Base-by-base conservation (phyloP, 164 flowering plant genomes). In the Aristolochia californica region DNA sequence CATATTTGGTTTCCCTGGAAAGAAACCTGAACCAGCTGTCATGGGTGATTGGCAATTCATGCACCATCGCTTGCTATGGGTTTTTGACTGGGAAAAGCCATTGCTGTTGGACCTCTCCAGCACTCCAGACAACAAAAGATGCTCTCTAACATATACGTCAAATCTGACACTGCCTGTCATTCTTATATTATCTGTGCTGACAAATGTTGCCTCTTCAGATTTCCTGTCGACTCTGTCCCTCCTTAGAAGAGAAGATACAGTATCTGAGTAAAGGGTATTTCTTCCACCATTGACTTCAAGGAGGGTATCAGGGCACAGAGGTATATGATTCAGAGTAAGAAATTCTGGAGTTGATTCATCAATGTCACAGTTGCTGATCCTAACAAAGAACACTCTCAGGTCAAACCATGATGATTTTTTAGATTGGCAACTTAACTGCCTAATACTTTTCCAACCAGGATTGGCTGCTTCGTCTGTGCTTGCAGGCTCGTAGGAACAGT, bases 131-230 rank as follows among this genome's bases (percentile, higher is more conserved):
- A 90, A 77, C 49, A 90, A 67, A 18, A 79, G 70, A 63, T 78
- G 75, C 24, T 83, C 81, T 54, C 66, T 75, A 69, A 82, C 75
- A n/a, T 69, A 78, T 18, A 90, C 93, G 72, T 90, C 87, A 68
- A 87, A 84, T 58, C 78, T 84, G 57, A 80, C 80, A 68, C 89
- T 84, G 24, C 91, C 94, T 0, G 81, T 79, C 56, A 80, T 73
- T 59, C 89, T 78, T 58, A 91, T 75, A 65, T 78, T 75, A 54
- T 87, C 93, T 5, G 95, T 90, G 73, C 85, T 72, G 30, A 90
- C 87, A 65, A 82, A 90, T 24, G 91, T 90, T 45, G 82, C 83
- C 64, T 82, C 95, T 65, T 80, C 91, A 0, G 87, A 79, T 75
- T 77, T 83, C 77, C 74, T 87, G 65, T 90, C 93, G 0, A 75